Base-by-base conservation (phyloP, 208 protist genomes). In the Vickermania ingenoplastis region DNA sequence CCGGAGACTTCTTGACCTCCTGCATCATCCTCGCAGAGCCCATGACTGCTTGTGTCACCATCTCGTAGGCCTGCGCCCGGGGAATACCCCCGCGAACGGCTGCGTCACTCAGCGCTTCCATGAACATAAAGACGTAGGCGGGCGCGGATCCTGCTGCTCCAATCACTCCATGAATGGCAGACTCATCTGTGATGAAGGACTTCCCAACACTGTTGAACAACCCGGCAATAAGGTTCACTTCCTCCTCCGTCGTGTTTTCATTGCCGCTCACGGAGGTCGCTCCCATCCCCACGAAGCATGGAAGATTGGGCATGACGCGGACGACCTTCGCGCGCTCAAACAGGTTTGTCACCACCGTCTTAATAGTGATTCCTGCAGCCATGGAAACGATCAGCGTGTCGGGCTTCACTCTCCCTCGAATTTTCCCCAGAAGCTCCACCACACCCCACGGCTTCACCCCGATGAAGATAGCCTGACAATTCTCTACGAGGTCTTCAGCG, bases 231-330 rank as follows among this genome's bases (percentile, higher is more conserved):
- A 61, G 22, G 1, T 49, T 29, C 25, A 59, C 62, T 23, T 96
- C 92, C 0, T 78, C 71, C 0, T 23, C 45, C 1, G 67, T 78
- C 1, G 83, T 67, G 48, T 59, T 36, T 13, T 63, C 41, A 59
- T 91, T 83, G 23, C 48, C 48, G 22, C 79, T 86, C 13, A 93
- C 59, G 0, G 78, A 82, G 0, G 81, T 83, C 41, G 96, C 78
- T 24, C 79, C 79, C 25, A 77, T 72, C 14, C 85, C 75, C 5
- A 98, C 92, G 41, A 84, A 63, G 3, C 66, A 72, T 0, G 95
- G 85, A 2, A 95, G 77, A 67, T 99, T 99, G 13, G 97, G 97
- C 97, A 99, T 98, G 0, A 97, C 92, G 24, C 97, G 85, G 2
- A 98, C 64, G 3, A 98, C 65, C 27, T 86, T 83, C 27, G 74